Evolutionary conservation across 1,139 yeast species (phyloP).

Genomic region (Taphrina sp.): DNA sequence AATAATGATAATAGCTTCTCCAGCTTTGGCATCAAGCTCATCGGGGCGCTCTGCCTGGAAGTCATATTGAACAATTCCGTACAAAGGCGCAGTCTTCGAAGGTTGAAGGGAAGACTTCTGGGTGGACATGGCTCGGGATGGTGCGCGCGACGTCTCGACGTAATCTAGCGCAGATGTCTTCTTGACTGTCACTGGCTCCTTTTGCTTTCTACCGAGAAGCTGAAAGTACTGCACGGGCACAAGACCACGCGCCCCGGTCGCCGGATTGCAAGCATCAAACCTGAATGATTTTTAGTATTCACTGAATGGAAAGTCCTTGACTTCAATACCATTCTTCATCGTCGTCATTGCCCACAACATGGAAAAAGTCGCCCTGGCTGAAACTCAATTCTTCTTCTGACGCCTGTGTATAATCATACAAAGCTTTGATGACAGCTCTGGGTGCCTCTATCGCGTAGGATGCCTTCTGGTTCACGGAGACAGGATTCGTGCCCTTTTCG

Average conservation of each 20-base stretch:
- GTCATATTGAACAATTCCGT: constrained; percentile 72
- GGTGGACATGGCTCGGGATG: background rate
- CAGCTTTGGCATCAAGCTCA: constrained; percentile 77
- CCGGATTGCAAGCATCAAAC: constrained; percentile 89
- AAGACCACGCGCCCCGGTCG: constrained; percentile 71
- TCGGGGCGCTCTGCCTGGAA: constrained; percentile 86
- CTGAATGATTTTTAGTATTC: constrained; percentile 59
- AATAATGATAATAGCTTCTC: constrained; percentile 86
- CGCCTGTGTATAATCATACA: constrained; percentile 73
- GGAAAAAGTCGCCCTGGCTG: constrained; percentile 80
- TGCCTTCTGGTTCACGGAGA: constrained; percentile 3
- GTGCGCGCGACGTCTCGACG: background rate
- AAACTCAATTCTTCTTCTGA: constrained; percentile 81
- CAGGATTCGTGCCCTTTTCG: constrained; percentile 20
- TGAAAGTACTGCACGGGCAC: constrained; percentile 86
- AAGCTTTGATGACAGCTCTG: constrained; percentile 62
- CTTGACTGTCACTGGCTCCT: background rate
- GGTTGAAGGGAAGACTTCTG: background rate
- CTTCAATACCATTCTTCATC: constrained; percentile 59
- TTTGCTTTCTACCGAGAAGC: constrained; percentile 49
- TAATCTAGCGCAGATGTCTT: background rate
- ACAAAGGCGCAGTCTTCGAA: constrained; percentile 46
- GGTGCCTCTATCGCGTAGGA: constrained; percentile 34
- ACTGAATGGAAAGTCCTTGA: constrained; percentile 58
- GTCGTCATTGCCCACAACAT: constrained; percentile 64